Percentiles rank a stretch among this genome's conserved stretches.
phyloP scores from a whole-genome alignment of 257 asterid species.

The Plectranthus barbatus region DNA sequence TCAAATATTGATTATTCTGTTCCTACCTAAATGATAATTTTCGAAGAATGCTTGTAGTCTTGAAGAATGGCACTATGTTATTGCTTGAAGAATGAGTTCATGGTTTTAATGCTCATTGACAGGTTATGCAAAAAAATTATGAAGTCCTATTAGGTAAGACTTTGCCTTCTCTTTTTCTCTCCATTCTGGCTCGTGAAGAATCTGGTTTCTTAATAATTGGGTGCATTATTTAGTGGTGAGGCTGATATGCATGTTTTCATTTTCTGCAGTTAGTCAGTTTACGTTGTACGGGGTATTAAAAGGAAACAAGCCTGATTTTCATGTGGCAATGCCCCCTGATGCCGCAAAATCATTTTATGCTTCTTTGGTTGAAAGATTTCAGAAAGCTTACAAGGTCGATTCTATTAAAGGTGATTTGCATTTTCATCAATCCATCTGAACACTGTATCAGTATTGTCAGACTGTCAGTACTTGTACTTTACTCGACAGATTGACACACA shows the following conservation, averaged over 20 bases:
- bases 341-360: conserved; percentile 67
- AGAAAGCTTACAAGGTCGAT: conserved; percentile 58
- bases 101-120: conserved; percentile 24
- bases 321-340: conserved; percentile 91
- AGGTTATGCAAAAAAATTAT: conserved; percentile 74
- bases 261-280: conserved; percentile 83
- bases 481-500: too few species aligned
- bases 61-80: neutral
- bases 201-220: neutral
- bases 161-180: neutral
- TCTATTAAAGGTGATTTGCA: conserved; percentile 54
- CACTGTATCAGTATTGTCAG: neutral
- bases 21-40: neutral
- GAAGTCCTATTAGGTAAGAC: conserved; percentile 70
- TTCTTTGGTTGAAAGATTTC: conserved; percentile 66
- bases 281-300: conserved; percentile 74
- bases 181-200: neutral
- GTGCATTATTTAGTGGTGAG: neutral
- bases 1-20: neutral
- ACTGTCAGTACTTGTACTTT: too few species aligned
- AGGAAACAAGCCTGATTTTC: conserved; percentile 97
- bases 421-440: neutral
- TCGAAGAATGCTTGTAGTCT: neutral
- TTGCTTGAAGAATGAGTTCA: conserved; percentile 13
- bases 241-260: conserved; percentile 8